Base-by-base conservation (phyloP, 192 early-diverging fungal species). In the Podila horticola region DNA sequence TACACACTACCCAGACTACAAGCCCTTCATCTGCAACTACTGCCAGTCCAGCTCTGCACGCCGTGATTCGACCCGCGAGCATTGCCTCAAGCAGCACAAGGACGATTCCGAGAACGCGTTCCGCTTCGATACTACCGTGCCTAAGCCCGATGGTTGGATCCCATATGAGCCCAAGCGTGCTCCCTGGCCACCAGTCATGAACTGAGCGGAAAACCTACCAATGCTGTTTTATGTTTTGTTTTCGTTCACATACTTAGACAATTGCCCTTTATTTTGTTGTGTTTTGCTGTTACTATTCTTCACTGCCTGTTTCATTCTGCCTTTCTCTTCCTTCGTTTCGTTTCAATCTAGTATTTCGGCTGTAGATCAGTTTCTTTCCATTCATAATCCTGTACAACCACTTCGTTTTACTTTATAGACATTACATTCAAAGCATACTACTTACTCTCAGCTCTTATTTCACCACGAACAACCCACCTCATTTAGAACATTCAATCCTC, bases 1-100 rank as follows among this genome's bases (percentile, higher is more conserved):
- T 28, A 81, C 77, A 3, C 77, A 81, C 24, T 81, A 73, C 49
- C 77, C 77, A 0, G 77, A 81, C 58, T 81, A 81, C 71, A 81
- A 81, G 62, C 77, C 77, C 10, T 81, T 73, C 62, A 81, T 81
- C 49, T 81, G 77, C 67, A 81, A 81, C 67, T 66, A 73, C 50
- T 81, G 77, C 48, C 77, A 81, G 52, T 64, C 77, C 0, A 65
- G 61, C 24, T 81, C 77, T 13, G 77, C 77, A 2, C 71, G 77
- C 5, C 77, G 77, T 7, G 77, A 81, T 31, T 73, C 71, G 17
- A 81, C 77, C 17, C 60, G 71, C 50, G 77, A 81, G 49, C 77
- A 81, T 41, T 81, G 77, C 29, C 51, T 60, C 13, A 81, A 81
- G 71, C 77, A 81, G 36, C 77, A 81, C 62, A 81, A 81, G 62